Evolutionary conservation across 2,329 filamentous ascomycete genomes (phyloP), one percentile per base, ranked within the genome.

Genomic region (Aureobasidium sp.): DNA sequence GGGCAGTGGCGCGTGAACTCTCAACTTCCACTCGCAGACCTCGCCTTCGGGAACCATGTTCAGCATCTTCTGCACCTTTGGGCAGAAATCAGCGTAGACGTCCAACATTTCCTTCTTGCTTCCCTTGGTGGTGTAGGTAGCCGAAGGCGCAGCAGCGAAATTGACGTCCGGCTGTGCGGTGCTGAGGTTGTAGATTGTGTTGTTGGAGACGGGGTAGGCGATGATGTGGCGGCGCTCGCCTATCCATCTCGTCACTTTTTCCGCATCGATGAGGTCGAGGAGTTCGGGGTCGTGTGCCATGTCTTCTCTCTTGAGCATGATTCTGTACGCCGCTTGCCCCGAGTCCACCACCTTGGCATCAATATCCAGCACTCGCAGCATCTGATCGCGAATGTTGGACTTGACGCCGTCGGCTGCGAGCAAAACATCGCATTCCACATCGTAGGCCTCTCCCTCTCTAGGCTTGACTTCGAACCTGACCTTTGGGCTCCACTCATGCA

Each of bases 171-270:
- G 82, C 63, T 87, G 84, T 0, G 80, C 76, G 1, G 84, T 85
- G 13, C 81, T 84, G 42, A 88, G 72, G 71, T 88, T 88, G 75
- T 87, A 87, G 61, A 87, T 81, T 17, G 78, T 79, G 67, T 89
- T 84, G 68, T 79, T 81, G 63, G 82, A 79, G 45, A 93, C 85
- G 0, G 88, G 85, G 70, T 92, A 93, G 0, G 87, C 87, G 66
- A 92, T 89, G 70, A 90, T 87, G 72, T 92, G 89, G 1, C 87
- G 80, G 66, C 82, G 82, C 69, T 85, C 84, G 33, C 88, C 88
- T 55, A 92, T 87, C 88, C 88, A 92, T 53, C 89, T 81, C 40
- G 84, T 85, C 2, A 87, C 87, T 51, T 80, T 77, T 67, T 90
- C 82, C 45, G 80, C 78, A 65, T 89, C 83, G 23, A 92, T 77